Conservation (phyloP, 129 eudicot genomes). For the Erigeron canadensis region DNA sequence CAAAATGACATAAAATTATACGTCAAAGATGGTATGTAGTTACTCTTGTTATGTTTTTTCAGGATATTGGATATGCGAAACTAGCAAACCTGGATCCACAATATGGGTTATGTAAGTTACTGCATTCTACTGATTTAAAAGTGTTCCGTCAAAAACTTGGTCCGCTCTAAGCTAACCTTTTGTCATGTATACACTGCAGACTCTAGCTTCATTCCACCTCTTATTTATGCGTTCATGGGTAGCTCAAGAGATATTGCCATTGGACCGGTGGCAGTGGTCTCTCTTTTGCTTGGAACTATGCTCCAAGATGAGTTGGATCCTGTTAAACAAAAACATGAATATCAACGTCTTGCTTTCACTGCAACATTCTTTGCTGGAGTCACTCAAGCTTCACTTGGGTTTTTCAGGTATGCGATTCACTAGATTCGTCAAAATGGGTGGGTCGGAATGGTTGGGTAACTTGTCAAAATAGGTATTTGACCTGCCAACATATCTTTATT, state of each 20-base stretch:
- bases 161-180: not conserved
- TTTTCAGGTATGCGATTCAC: conserved; percentile 46
- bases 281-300: conserved; percentile 63
- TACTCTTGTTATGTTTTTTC: not conserved
- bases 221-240: conserved; percentile 76
- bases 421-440: not conserved
- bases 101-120: conserved; percentile 61
- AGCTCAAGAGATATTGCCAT: conserved; percentile 88
- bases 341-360: conserved; percentile 69
- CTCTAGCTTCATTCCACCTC: conserved; percentile 77
- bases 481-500: not conserved
- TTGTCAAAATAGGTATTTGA: not conserved
- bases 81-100: conserved; percentile 56
- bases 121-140: not conserved
- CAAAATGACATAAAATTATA: not conserved
- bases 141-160: not conserved
- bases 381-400: conserved; percentile 63
- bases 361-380: conserved; percentile 87
- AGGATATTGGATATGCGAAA: conserved; percentile 78
- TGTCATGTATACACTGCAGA: conserved; percentile 35
- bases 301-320: conserved; percentile 61
- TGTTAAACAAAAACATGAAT: conserved; percentile 39
- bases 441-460: not conserved
- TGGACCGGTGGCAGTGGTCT: conserved; percentile 83
- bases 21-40: not conserved